A percentile compares a stretch with the other conserved stretches of the same genome.
Conservation (phyloP, 2,329 filamentous ascomycete species). For the Phaeosphaeriaceae sp. region DNA sequence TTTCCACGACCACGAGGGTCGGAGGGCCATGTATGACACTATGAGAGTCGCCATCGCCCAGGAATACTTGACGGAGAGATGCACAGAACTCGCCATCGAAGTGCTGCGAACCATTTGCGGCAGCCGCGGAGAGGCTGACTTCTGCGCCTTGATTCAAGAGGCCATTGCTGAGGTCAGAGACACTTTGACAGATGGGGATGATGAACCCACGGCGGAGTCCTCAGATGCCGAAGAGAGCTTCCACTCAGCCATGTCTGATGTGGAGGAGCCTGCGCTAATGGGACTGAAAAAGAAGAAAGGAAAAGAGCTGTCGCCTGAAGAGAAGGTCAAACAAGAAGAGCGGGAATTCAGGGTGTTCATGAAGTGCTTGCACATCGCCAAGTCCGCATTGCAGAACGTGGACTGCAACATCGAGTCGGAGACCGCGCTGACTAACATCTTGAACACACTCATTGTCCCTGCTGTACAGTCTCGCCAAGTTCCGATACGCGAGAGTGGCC, state of each 20-base stretch:
- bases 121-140: slow-evolving; percentile 79
- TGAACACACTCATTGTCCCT: slow-evolving; percentile 95
- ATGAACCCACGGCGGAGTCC: slow-evolving; percentile 60
- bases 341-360: slow-evolving; percentile 96
- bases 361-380: slow-evolving; percentile 96
- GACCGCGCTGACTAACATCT: slow-evolving; percentile 91
- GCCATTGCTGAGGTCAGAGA: slow-evolving; percentile 97
- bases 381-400: slow-evolving; percentile 96
- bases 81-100: slow-evolving; percentile 86
- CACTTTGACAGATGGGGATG: slow-evolving; percentile 74
- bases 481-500: slow-evolving; percentile 86
- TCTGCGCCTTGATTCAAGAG: slow-evolving; percentile 85
- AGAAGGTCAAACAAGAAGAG: slow-evolving; percentile 74
- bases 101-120: slow-evolving; percentile 85
- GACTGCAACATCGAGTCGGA: slow-evolving; percentile 87
- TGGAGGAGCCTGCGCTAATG: slow-evolving; percentile 65
- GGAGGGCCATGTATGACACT: slow-evolving; percentile 93
- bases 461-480: slow-evolving; percentile 93
- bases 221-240: slow-evolving; percentile 74
- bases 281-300: slow-evolving; percentile 40
- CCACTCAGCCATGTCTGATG: slow-evolving; percentile 87
- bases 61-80: slow-evolving; percentile 87
- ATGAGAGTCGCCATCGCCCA: slow-evolving; percentile 85
- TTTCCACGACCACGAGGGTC: slow-evolving; percentile 96
- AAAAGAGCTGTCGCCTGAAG: slow-evolving; percentile 56